Percentiles rank a stretch among this genome's conserved stretches.
These are phyloP conservation scores for Cronartium quercuum DNA, from an alignment of 1,284 basidiomycete genomes.

Conservation along the genomic window DNA sequence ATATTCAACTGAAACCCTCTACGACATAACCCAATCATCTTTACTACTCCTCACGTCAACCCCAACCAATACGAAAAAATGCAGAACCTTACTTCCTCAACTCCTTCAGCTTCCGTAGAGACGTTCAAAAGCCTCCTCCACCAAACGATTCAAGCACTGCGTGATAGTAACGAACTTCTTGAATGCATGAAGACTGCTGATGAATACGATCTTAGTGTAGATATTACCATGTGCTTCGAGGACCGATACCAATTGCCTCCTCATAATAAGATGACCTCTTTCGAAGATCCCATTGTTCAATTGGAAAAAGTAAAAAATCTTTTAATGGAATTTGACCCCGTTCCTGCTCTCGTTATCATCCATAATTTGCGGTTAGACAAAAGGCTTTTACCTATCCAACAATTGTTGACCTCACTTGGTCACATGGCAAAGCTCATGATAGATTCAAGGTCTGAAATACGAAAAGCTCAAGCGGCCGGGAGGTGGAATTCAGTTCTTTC, in stretches of 20 bases:
- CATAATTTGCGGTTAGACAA: background rate
- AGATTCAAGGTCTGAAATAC: background rate
- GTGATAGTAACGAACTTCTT: too few relatives aligned
- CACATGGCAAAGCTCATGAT: too few relatives aligned
- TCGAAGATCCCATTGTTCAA: background rate
- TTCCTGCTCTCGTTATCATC: background rate
- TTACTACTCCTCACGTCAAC: too few relatives aligned
- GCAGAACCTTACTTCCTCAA: too few relatives aligned
- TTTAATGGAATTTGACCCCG: background rate
- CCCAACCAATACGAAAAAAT: too few relatives aligned
- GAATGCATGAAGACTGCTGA: background rate
- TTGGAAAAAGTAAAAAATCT: background rate
- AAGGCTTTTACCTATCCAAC: too few relatives aligned
- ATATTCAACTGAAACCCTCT: too few relatives aligned
- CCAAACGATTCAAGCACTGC: too few relatives aligned
- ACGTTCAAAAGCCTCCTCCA: too few relatives aligned
- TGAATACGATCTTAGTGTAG: background rate
- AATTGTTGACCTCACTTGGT: too few relatives aligned
- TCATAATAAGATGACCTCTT: background rate
- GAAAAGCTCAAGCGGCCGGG: background rate
- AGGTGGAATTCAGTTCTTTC: background rate
- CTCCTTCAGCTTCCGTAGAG: too few relatives aligned
- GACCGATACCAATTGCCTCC: background rate
- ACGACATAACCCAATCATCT: too few relatives aligned
- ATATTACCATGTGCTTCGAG: background rate